Evolutionary conservation across 352 stramenopile genomes (phyloP), one percentile per base, ranked within the genome.

Genomic region (Phytophthora boehmeriae): DNA sequence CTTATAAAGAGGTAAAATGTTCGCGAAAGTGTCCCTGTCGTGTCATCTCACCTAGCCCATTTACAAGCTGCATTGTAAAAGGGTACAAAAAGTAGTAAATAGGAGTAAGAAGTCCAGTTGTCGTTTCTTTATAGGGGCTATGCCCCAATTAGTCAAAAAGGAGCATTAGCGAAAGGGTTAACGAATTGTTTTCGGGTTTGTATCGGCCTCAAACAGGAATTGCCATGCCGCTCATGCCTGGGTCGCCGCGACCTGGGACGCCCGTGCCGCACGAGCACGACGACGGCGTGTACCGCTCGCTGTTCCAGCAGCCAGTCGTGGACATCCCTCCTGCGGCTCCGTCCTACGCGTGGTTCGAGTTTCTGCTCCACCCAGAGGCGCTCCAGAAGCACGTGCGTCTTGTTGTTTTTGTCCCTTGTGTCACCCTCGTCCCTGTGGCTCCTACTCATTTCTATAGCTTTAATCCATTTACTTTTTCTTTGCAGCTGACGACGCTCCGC

Each of bases 271-370:
- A 82, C 16, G 73, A 80, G 36, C 66, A 84, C 16, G 73, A 86
- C 62, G 80, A 89, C 55, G 83, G 86, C 57, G 79, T 92, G 50
- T 95, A 95, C 62, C 86, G 83, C 52, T 93, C 83, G 1, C 66
- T 95, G 45, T 95, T 95, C 63, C 86, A 95, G 70, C 86, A 95
- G 50, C 83, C 86, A 13, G 60, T 89, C 20, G 73, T 95, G 14
- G 83, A 92, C 38, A 77, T 95, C 32, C 86, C 85, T n/a, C 77
- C 82, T 0, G 69, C 68, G 1, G 78, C 82, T 14, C 83, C 83
- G 8, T 88, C 85, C 2, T 90, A 90, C 57, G 79, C 85, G 39
- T 95, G 86, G 86, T 93, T 93, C 49, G 83, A 95, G 67, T 95
- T 95, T 59, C 52, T 95, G n/a, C 75, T 95, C 32, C 80, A 92